Base-by-base conservation (phyloP, 192 early-diverging fungal genomes). In the Bifiguratus adelaidae region DNA sequence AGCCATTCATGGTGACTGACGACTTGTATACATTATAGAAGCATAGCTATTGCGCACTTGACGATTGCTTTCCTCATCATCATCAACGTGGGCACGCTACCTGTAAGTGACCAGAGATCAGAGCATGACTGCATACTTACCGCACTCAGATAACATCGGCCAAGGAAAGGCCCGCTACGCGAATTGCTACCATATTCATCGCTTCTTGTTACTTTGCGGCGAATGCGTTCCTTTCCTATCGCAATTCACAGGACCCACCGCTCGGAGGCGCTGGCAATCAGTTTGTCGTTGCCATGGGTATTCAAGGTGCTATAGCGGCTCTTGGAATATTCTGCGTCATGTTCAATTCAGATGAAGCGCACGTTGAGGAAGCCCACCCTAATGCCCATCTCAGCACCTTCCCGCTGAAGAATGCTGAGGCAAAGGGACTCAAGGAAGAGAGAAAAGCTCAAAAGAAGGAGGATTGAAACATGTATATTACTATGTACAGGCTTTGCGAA, bases 341-440 rank as follows among this genome's bases (percentile, higher is more conserved):
- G 37, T 51, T 51, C 15, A 41, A 41, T 20, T 9, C 34, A n/a
- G 49, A 51, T 26, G n/a, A 37, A 7, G 24, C 23, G 7, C 18
- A 40, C 18, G 22, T 40, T 25, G 38, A 51, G 3, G 3, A 27
- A 0, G 49, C 36, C 9, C 35, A 28, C 11, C 21, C 22, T 0
- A 51, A 51, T 33, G 35, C 35, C 2, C 13, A 20, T 3, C 35
- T 38, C 3, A 28, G 36, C 8, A 18, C 13, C 12, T 51, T 40
- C 19, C 49, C 49, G 8, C 41, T 51, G 8, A 40, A 40, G 49
- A 51, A 41, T 23, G 35, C 28, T n/a, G 37, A 41, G 27, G 38
- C 23, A 12, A 26, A 51, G 15, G 41, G 30, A 38, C 19, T 38
- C 25, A 51, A 51, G 16, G 19, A 8, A 4, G n/a, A n/a, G n/a